Evolutionary conservation across 2,329 filamentous ascomycete species (phyloP), one percentile per base, ranked within the genome.

Genomic region (Dactylellina parvicollis): DNA sequence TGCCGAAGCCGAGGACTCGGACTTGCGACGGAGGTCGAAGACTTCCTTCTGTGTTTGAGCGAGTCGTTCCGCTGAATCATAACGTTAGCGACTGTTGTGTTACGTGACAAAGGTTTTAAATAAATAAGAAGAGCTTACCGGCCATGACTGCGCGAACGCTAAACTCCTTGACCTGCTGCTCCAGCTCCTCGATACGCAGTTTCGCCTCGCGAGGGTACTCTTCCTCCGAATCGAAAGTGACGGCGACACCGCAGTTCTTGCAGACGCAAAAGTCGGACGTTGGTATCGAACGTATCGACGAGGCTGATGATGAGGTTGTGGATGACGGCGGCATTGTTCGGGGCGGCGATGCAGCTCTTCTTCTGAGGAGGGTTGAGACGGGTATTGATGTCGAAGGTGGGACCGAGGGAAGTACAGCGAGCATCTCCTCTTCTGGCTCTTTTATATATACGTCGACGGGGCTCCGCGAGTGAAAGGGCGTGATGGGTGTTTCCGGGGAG

Each of bases 1-100:
- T 83, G 46, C 81, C 83, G 46, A 86, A 83, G 34, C 22, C n/a
- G 52, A 24, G 10, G 62, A 52, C 44, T 73, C 69, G 26, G 69
- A 73, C 34, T 66, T 66, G 20, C 69, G 60, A 47, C 69, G 69
- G 16, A 73, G 60, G 16, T 73, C 69, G 18, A 55, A 32, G 40
- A 92, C 85, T 79, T 92, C 89, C 80, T 92, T 90, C 81, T 94
- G 91, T 83, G 92, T 92, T 82, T 92, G 89, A 78, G 90, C 89
- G 73, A 85, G 83, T 70, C 79, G 84, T 76, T 84, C 81, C 57
- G 80, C 83, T 83, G 66, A 56, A 60, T 5, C 3, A 22, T 24
- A 40, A 28, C 32, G 61, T 36, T 30, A 57, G 52, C 24, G 52
- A 60, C 47, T 3, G 49, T 59, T 9, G 40, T 49, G 57, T 28